Evolutionary conservation across 192 early-diverging fungal species (phyloP), one percentile per base, ranked within the genome.

Genomic region (Jimgerdemannia flammicorona): DNA sequence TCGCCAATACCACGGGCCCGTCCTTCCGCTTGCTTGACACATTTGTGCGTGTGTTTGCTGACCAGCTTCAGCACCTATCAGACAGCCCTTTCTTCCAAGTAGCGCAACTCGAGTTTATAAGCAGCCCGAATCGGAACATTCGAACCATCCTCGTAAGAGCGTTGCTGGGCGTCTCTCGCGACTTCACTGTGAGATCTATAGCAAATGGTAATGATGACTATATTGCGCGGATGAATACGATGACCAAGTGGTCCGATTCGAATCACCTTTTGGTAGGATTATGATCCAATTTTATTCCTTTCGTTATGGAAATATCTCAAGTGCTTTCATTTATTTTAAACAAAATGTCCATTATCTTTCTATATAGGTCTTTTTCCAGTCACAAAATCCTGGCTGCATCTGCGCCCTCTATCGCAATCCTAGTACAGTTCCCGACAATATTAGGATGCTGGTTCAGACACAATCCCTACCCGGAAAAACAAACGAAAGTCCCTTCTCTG

Each of bases 281-380:
- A 18, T 70, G 66, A 40, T n/a, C n/a, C n/a, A n/a, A n/a, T n/a
- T n/a, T n/a, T n/a, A n/a, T n/a, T n/a, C n/a, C n/a, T n/a, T n/a
- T n/a, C n/a, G n/a, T n/a, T n/a, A n/a, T n/a, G n/a, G n/a, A n/a
- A n/a, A n/a, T n/a, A n/a, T n/a, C n/a, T n/a, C n/a, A n/a, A n/a
- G n/a, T n/a, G n/a, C n/a, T n/a, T n/a, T n/a, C n/a, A n/a, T n/a
- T n/a, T n/a, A n/a, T n/a, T n/a, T n/a, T n/a, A n/a, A n/a, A n/a
- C n/a, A n/a, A n/a, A n/a, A n/a, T n/a, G n/a, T n/a, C n/a, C n/a
- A n/a, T n/a, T n/a, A n/a, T n/a, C n/a, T n/a, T n/a, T n/a, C n/a
- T n/a, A n/a, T n/a, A n/a, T n/a, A n/a, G n/a, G 74, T 75, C 59
- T 75, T 75, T 59, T 75, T 75, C 43, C 64, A 70, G 43, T 75